phyloP scores from a whole-genome alignment of 2,329 filamentous ascomycete genomes.

The Ceratocystis cacaofunesta region DNA sequence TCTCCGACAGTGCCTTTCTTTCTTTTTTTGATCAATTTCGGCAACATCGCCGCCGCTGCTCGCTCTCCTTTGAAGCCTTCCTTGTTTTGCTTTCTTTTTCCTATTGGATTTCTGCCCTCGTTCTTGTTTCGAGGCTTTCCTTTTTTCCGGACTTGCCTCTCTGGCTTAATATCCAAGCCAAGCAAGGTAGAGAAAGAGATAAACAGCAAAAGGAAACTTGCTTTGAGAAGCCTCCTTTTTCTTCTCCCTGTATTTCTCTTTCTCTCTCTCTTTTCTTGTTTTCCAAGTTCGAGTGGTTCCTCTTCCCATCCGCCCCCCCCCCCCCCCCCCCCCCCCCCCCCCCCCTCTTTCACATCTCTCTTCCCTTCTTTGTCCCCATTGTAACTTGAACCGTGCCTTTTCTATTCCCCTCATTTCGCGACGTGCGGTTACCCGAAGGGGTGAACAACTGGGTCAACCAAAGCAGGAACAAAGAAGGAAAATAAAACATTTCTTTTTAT shows the following conservation, averaged over 20 bases:
- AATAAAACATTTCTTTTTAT: not conserved
- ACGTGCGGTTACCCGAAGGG: not conserved
- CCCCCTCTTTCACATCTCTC: not conserved
- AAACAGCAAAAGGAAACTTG: not conserved
- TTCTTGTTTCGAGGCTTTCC: not conserved
- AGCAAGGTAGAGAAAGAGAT: not conserved
- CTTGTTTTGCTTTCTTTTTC: not conserved
- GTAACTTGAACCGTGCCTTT: slow-evolving; percentile 7
- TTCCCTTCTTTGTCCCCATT: not conserved
- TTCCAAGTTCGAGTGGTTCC: not conserved
- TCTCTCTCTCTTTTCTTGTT: not conserved
- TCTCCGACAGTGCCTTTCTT: not conserved
- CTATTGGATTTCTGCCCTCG: not conserved
- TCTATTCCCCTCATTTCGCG: not conserved
- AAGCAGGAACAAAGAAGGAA: not conserved
- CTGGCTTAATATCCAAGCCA: not conserved
- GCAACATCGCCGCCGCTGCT: not conserved
- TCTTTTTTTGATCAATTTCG: not conserved
- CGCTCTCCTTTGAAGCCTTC: too few species aligned
- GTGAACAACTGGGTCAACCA: not conserved
- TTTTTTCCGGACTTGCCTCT: not conserved
- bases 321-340: not conserved
- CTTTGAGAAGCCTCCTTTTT: not conserved
- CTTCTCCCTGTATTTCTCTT: not conserved
- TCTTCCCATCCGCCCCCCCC: not conserved